Conservation (phyloP, 768 basidiomycete genomes). For the Leucosporidium creatinivorum region DNA sequence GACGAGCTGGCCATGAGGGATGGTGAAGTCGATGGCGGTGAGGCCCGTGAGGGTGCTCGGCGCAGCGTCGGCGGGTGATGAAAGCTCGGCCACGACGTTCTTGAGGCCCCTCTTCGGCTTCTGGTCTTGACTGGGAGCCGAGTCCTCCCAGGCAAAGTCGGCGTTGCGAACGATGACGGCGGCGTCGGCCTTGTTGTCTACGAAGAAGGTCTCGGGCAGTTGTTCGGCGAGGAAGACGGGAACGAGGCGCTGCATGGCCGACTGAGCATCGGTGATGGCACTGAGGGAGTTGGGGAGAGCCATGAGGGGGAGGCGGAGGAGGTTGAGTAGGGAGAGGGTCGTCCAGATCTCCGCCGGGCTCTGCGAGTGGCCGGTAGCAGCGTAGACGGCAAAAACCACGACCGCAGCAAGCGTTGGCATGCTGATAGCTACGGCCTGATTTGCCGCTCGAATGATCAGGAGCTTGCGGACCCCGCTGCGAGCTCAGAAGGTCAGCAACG, state of each 20-base stretch:
- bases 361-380: slow-evolving; percentile 60
- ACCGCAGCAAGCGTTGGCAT: neutral
- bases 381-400: slow-evolving; percentile 51
- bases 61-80: too few species aligned
- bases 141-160: slow-evolving; percentile 23
- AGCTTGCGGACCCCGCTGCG: slow-evolving; percentile 44
- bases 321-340: slow-evolving; percentile 58
- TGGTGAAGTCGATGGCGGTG: slow-evolving; percentile 55
- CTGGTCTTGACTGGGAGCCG: slow-evolving; percentile 10
- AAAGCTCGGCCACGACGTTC: too few species aligned
- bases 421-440: slow-evolving; percentile 15
- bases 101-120: neutral
- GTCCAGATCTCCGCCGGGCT: slow-evolving; percentile 70
- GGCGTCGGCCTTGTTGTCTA: slow-evolving; percentile 23
- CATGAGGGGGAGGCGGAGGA: slow-evolving; percentile 50
- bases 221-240: slow-evolving; percentile 41
- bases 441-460: slow-evolving; percentile 36
- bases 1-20: slow-evolving; percentile 65
- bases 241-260: slow-evolving; percentile 63
- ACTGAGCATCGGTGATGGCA: slow-evolving; percentile 60
- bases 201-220: neutral
- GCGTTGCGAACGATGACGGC: neutral
- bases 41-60: slow-evolving; percentile 62
- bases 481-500: neutral
- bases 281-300: slow-evolving; percentile 21